These are phyloP conservation scores for Saccharomyces hybrid DNA, from an alignment of 1,139 yeast species.

Conservation along the genomic window DNA sequence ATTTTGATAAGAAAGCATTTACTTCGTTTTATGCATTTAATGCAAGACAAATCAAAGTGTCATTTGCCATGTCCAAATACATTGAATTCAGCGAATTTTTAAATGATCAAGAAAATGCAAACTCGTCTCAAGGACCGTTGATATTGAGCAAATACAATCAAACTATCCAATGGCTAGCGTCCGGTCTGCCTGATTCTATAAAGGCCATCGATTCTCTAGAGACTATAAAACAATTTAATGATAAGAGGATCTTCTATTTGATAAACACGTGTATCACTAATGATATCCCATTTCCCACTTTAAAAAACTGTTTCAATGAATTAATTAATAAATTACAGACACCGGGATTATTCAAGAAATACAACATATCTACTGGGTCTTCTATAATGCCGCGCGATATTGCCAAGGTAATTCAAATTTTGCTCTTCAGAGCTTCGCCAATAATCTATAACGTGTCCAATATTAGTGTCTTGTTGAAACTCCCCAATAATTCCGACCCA, in stretches of 20 bases:
- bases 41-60: conserved; percentile 57
- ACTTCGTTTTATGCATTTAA: conserved; percentile 63
- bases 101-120: conserved; percentile 23
- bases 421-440: conserved; percentile 56
- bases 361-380: conserved; percentile 33
- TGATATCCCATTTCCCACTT: conserved; percentile 53
- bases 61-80: conserved; percentile 34
- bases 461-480: conserved; percentile 46
- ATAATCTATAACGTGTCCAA: conserved; percentile 61
- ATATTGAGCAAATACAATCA: conserved; percentile 41
- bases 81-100: conserved; percentile 33
- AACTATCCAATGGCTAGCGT: conserved; percentile 58
- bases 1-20: conserved; percentile 51
- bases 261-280: conserved; percentile 48
- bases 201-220: conserved; percentile 45
- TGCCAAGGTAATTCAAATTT: conserved; percentile 44
- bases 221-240: conserved; percentile 46
- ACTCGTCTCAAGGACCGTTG: conserved; percentile 20
- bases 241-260: conserved; percentile 50
- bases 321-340: conserved; percentile 48
- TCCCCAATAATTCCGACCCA: conserved; percentile 37
- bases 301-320: conserved; percentile 57
- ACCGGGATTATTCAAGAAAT: conserved; percentile 40
- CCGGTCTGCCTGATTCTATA: conserved; percentile 47
- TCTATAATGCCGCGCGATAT: conserved; percentile 44